Evolutionary conservation across 768 basidiomycete species (phyloP).

Genomic region (Pleurotus salmoneostramineus): DNA sequence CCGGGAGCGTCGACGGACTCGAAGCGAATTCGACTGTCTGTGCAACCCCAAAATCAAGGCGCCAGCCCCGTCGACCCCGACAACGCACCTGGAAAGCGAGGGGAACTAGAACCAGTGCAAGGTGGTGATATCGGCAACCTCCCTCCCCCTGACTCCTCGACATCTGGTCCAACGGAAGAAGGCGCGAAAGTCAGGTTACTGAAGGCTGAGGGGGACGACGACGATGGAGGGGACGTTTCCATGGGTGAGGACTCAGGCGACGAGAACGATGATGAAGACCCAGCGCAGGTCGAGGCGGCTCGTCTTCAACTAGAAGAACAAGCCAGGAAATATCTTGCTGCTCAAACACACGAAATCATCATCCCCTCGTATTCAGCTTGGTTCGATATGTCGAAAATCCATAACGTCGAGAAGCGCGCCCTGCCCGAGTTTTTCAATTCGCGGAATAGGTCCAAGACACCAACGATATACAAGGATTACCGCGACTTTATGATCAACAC

Average conservation of each 20-base stretch:
- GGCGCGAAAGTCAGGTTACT: slow-evolving; percentile 39
- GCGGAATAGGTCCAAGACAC: slow-evolving; percentile 91
- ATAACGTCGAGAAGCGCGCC: slow-evolving; percentile 86
- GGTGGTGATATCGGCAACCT: slow-evolving; percentile 80
- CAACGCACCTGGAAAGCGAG: slow-evolving; percentile 77
- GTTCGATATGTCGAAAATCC: slow-evolving; percentile 95
- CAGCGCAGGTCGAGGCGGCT: slow-evolving; percentile 78
- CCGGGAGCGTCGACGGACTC: slow-evolving; percentile 42
- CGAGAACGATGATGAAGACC: slow-evolving; percentile 83
- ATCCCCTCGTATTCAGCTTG: slow-evolving; percentile 97
- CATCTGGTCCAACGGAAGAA: slow-evolving; percentile 36
- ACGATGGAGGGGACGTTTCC: slow-evolving; percentile 70
- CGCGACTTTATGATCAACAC: slow-evolving; percentile 99
- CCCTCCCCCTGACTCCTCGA: slow-evolving; percentile 8
- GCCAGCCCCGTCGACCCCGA: slow-evolving; percentile 76
- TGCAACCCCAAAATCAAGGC: slow-evolving; percentile 55
- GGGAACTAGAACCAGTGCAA: slow-evolving; percentile 81
- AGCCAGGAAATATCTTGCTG: slow-evolving; percentile 91
- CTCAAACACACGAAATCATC: slow-evolving; percentile 95
- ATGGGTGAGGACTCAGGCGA: slow-evolving; percentile 84
- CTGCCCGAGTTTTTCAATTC: slow-evolving; percentile 99
- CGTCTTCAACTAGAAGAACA: slow-evolving; percentile 79
- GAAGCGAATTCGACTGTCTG: slow-evolving; percentile 57
- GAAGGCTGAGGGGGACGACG: slow-evolving; percentile 50
- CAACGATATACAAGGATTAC: slow-evolving; percentile 97